These are phyloP conservation scores for Annulohypoxylon bovei DNA, from an alignment of 495 filamentous ascomycete species.

Conservation along the genomic window DNA sequence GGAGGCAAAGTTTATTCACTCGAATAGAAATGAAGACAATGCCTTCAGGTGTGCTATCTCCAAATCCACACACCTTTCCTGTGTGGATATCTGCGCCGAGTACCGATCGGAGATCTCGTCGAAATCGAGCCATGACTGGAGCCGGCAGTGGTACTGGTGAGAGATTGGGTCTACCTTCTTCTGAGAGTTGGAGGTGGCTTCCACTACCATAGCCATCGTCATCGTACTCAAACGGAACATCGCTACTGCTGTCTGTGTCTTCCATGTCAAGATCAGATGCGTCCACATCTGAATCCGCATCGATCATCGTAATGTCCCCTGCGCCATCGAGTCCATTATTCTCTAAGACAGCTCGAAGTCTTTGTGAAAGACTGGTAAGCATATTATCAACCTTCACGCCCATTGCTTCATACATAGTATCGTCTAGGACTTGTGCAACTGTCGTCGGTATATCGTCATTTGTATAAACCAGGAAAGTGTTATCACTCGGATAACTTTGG, in stretches of 20 bases:
- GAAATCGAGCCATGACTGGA: constrained; percentile 54
- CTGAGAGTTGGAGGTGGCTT: no score
- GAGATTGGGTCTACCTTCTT: no score
- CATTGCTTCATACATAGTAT: constrained; percentile 29
- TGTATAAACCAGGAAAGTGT: constrained; percentile 51
- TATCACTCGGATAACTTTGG: constrained; percentile 42
- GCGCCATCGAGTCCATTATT: constrained; percentile 46
- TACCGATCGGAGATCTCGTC: constrained; percentile 68
- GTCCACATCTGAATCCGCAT: constrained; percentile 37
- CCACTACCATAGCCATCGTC: constrained; percentile 33
- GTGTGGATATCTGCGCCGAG: constrained; percentile 78
- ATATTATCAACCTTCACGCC: constrained; percentile 43
- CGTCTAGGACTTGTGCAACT: constrained; percentile 39
- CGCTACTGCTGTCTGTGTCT: constrained; percentile 40
- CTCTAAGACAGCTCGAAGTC: constrained; percentile 38
- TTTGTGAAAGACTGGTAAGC: constrained; percentile 35
- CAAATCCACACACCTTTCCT: constrained; percentile 66
- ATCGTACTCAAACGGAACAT: constrained; percentile 18
- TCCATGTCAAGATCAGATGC: constrained; percentile 19
- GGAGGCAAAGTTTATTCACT: constrained; percentile 75
- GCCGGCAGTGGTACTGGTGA: not conserved
- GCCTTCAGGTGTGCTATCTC: constrained; percentile 51
- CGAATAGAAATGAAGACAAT: constrained; percentile 73
- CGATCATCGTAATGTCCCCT: constrained; percentile 47
- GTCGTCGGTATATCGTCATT: constrained; percentile 45